Evolutionary conservation across 768 basidiomycete genomes (phyloP), one percentile per base, ranked within the genome.

Genomic region (Boletus tomentosulus): DNA sequence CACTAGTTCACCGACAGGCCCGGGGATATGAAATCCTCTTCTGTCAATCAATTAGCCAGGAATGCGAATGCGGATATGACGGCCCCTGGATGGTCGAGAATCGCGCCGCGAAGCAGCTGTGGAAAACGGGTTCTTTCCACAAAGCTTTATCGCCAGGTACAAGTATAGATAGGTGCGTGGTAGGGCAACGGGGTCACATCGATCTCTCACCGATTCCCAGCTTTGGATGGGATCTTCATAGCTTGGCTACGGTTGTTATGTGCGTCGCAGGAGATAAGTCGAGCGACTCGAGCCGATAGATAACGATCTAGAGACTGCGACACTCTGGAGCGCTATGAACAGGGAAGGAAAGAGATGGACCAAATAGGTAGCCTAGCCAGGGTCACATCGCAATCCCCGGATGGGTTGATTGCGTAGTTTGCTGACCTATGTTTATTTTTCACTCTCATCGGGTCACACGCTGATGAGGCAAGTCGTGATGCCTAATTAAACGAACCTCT

Each of bases 1-100:
- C 48, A 4, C 63, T 30, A 34, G 48, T 11, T 57, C 62, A 11
- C 62, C 58, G 7, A 64, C 50, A 59, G 33, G 48, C 57, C n/a
- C 43, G 43, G 42, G 34, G n/a, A 43, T 51, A 0, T 53, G 6
- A 15, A 12, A 45, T 3, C 50, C 56, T n/a, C 53, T 43, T 48
- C 48, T 48, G 35, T 59, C 60, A 47, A 61, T 59, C 62, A 68
- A 69, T 50, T 62, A 66, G 13, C 61, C 68, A 28, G 55, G 57
- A 3, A 60, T 57, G 16, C 54, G 54, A 34, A 61, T 51, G 10
- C 61, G 42, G 19, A 22, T 34, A 57, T 24, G 33, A 71, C 65
- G 11, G 1, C 54, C 64, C 64, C 48, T 59, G 63, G 31, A 35
- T 57, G 58, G 37, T 61, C 50, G 50, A 59, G 61, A 39, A 75